These are phyloP conservation scores for Ogataea pilisensis DNA, from an alignment of 805 yeast genomes.

Conservation along the genomic window DNA sequence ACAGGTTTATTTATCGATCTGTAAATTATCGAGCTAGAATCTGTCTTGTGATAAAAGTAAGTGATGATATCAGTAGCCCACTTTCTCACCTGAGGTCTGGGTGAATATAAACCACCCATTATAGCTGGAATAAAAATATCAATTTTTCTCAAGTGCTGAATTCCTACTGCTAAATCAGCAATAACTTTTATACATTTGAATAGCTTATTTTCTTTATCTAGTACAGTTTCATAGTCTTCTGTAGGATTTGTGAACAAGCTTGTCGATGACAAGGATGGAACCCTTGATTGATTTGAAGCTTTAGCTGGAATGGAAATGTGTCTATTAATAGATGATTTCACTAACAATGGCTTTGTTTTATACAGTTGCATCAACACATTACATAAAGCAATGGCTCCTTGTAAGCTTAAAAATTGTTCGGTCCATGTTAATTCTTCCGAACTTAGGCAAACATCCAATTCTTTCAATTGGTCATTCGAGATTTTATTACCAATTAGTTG, in stretches of 20 bases:
- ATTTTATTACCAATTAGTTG: constrained; percentile 67
- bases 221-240: constrained; percentile 29
- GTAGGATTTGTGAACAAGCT: constrained; percentile 26
- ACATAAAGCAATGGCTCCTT: constrained; percentile 87
- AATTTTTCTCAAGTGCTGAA: constrained; percentile 56
- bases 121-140: constrained; percentile 62
- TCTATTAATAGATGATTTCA: not conserved
- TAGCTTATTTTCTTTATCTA: constrained; percentile 71
- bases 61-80: constrained; percentile 78
- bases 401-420: constrained; percentile 68
- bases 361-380: constrained; percentile 49
- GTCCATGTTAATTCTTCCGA: constrained; percentile 84
- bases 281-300: not conserved
- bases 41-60: constrained; percentile 37
- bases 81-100: constrained; percentile 74
- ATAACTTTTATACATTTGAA: constrained; percentile 79
- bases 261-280: not conserved
- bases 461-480: constrained; percentile 66
- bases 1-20: constrained; percentile 25
- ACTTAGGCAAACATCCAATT: constrained; percentile 85
- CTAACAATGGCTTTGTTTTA: constrained; percentile 29
- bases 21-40: constrained; percentile 19
- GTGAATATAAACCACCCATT: constrained; percentile 73
- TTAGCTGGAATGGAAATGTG: not conserved
- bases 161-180: constrained; percentile 68